Conservation (phyloP, 306 rosid species). For the Hippophae rhamnoides region DNA sequence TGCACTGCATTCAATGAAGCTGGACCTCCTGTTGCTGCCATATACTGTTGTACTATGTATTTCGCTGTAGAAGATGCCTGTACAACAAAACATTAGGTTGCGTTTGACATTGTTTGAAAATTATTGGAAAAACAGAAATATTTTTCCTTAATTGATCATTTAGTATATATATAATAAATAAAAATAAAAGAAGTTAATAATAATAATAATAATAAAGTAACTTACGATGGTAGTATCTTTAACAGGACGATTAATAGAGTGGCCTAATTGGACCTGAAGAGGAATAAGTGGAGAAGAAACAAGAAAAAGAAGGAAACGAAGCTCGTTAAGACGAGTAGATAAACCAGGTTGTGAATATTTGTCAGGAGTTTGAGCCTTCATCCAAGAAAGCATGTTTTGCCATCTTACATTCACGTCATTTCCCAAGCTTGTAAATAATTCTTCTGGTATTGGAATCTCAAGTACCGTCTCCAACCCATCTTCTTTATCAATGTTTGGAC, state of each 20-base stretch:
- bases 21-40: constrained; percentile 91
- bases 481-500: no score
- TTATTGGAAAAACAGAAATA: not conserved
- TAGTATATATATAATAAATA: no score
- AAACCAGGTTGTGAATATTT: constrained; percentile 54
- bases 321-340: constrained; percentile 64
- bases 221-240: constrained; percentile 80
- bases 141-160: no score
- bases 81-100: not conserved
- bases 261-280: constrained; percentile 83
- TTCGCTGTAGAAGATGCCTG: constrained; percentile 96
- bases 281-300: constrained; percentile 97
- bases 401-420: constrained; percentile 47
- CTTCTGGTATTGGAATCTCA: constrained; percentile 32
- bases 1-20: constrained; percentile 63
- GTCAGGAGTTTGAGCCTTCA: constrained; percentile 75
- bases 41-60: constrained; percentile 84
- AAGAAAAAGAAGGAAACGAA: constrained; percentile 72
- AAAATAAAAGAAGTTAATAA: no score
- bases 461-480: no score
- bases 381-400: constrained; percentile 86
- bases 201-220: no score
- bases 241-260: constrained; percentile 69
- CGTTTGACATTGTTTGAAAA: no score
- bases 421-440: constrained; percentile 84